Percentiles rank a stretch among this genome's conserved stretches.
Evolutionary conservation across 768 basidiomycete genomes (phyloP).

Genomic region (Termitomyces sp.): DNA sequence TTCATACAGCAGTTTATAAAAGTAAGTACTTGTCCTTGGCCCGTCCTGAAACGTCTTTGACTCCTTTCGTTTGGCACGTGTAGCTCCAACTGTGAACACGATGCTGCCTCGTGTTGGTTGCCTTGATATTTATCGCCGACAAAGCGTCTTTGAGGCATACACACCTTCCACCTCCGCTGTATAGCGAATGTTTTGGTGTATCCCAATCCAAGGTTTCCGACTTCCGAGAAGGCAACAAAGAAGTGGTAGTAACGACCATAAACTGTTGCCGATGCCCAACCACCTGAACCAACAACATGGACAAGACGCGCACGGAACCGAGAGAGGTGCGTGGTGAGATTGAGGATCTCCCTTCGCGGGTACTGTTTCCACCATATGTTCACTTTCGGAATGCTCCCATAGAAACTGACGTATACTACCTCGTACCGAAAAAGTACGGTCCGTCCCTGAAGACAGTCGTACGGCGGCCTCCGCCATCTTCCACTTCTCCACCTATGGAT

Average conservation of each 20-base stretch:
- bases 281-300: conserved; percentile 10
- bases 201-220: conserved; percentile 15
- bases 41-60: conserved; percentile 11
- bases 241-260: not conserved
- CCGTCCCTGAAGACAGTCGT: conserved; percentile 24
- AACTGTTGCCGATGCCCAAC: conserved; percentile 4
- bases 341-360: not conserved
- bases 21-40: not conserved
- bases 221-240: conserved; percentile 10
- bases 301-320: conserved; percentile 1
- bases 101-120: conserved; percentile 32
- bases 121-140: conserved; percentile 16
- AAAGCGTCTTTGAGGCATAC: conserved; percentile 13
- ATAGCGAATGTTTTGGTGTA: conserved; percentile 26
- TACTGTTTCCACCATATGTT: not conserved
- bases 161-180: conserved; percentile 13
- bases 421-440: conserved; percentile 32
- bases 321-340: conserved; percentile 9
- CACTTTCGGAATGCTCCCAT: not conserved
- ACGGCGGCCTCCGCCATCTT: conserved; percentile 27
- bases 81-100: conserved; percentile 23
- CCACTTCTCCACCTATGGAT: conserved; percentile 30
- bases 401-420: conserved; percentile 33
- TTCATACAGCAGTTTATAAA: not conserved
- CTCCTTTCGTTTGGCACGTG: conserved; percentile 19